phyloP scores from a whole-genome alignment of 305 asterid genomes.

The Solanum chacoense region DNA sequence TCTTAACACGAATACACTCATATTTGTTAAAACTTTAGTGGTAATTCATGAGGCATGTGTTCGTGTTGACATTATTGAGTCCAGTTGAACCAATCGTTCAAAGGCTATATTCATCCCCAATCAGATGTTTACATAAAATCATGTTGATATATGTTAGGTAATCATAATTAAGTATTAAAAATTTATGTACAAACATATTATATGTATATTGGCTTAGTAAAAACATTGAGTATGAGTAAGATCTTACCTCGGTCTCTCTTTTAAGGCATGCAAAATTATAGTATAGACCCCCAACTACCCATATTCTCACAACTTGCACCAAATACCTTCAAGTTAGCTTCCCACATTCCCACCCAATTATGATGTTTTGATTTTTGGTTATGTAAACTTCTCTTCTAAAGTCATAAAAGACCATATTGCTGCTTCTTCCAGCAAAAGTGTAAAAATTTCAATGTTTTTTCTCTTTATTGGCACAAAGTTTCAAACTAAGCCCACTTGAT shows the following conservation, averaged over 20 bases:
- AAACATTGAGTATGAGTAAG: neutral
- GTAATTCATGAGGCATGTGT: neutral
- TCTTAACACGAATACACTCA: neutral
- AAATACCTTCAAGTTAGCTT: neutral
- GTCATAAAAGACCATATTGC: conserved; percentile 4
- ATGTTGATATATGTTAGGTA: neutral
- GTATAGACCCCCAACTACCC: conserved; percentile 19
- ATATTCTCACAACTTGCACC: neutral
- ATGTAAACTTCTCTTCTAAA: neutral
- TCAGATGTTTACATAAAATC: neutral
- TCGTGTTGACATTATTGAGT: neutral
- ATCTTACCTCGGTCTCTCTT: neutral
- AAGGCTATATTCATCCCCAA: neutral
- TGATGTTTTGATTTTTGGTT: neutral
- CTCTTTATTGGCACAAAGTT: neutral
- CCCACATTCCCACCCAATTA: conserved; percentile 8
- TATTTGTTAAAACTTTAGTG: neutral
- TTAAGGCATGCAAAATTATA: neutral
- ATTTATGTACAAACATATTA: no score
- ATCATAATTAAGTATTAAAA: neutral
- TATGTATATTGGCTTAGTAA: neutral
- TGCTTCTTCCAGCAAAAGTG: neutral
- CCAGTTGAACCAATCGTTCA: neutral
- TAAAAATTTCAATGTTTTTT: neutral
- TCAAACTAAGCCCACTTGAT: neutral